phyloP scores from a whole-genome alignment of 768 basidiomycete genomes.

The Suillus alpinus region DNA sequence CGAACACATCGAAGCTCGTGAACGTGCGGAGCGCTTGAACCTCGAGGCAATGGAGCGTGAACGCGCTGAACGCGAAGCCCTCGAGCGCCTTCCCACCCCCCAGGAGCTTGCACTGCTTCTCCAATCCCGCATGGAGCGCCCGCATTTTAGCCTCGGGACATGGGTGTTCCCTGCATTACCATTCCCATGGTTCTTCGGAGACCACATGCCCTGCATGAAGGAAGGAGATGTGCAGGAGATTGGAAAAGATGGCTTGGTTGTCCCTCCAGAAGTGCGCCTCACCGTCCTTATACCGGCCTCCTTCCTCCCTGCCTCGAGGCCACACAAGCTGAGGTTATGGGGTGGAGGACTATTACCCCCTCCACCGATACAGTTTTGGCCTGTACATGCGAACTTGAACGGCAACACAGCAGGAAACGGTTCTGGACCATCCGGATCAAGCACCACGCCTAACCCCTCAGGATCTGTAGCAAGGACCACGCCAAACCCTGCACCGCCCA shows the following conservation, averaged over 20 bases:
- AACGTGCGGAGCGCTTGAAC: constrained; percentile 10
- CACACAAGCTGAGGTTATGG: constrained; percentile 61
- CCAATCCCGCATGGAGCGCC: constrained; percentile 27
- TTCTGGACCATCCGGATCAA: constrained; percentile 15
- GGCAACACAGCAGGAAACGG: not conserved
- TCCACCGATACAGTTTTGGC: constrained; percentile 30
- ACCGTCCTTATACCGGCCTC: constrained; percentile 59
- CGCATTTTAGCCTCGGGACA: constrained; percentile 26
- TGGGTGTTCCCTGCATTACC: constrained; percentile 30
- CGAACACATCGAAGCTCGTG: constrained; percentile 8
- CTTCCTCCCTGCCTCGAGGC: constrained; percentile 55
- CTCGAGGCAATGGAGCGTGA: not conserved
- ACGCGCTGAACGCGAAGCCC: constrained; percentile 1
- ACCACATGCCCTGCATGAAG: constrained; percentile 27
- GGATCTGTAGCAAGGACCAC: not conserved
- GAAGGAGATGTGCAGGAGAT: constrained; percentile 20
- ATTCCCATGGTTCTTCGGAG: constrained; percentile 34
- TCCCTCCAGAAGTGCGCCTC: constrained; percentile 33
- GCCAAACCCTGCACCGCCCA: constrained; percentile 13
- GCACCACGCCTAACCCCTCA: constrained; percentile 11
- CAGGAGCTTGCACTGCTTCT: constrained; percentile 31
- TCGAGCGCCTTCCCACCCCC: constrained; percentile 31
- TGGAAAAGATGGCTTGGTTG: constrained; percentile 12
- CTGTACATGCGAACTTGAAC: constrained; percentile 7
- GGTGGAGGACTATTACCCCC: constrained; percentile 56